Conservation (phyloP, 2,329 filamentous ascomycete genomes). For the Venturia oleaginea region DNA sequence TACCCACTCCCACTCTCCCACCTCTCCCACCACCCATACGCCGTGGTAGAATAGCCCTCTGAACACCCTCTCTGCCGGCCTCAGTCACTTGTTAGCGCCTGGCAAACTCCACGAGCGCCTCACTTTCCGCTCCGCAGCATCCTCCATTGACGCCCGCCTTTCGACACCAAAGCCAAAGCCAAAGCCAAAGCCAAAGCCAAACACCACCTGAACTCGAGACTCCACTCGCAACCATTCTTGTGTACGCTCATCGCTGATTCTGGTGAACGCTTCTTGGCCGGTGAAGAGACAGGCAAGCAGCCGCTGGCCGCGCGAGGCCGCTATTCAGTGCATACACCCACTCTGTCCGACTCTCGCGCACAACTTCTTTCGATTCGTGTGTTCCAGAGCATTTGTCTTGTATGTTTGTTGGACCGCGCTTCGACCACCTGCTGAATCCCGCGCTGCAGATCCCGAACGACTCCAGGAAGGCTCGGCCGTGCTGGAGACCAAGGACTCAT, state of each 20-base stretch:
- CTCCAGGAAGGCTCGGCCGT: not conserved
- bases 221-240: not conserved
- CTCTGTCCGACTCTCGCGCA: not conserved
- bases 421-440: not conserved
- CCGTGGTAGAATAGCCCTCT: not conserved
- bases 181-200: not conserved
- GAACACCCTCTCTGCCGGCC: not conserved
- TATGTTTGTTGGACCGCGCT: not conserved
- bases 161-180: not conserved
- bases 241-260: not conserved
- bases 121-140: not conserved
- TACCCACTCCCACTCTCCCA: too few species aligned
- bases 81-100: not conserved
- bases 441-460: not conserved
- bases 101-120: not conserved
- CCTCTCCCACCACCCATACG: not conserved
- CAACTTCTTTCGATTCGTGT: not conserved
- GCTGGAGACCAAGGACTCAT: not conserved
- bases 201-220: not conserved
- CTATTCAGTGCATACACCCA: not conserved
- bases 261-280: not conserved
- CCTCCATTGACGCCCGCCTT: not conserved
- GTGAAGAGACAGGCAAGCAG: not conserved
- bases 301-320: constrained; percentile 2
- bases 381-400: not conserved